Evolutionary conservation across 192 early-diverging fungal genomes (phyloP), one percentile per base, ranked within the genome.

Genomic region (Linnemannia elongata): DNA sequence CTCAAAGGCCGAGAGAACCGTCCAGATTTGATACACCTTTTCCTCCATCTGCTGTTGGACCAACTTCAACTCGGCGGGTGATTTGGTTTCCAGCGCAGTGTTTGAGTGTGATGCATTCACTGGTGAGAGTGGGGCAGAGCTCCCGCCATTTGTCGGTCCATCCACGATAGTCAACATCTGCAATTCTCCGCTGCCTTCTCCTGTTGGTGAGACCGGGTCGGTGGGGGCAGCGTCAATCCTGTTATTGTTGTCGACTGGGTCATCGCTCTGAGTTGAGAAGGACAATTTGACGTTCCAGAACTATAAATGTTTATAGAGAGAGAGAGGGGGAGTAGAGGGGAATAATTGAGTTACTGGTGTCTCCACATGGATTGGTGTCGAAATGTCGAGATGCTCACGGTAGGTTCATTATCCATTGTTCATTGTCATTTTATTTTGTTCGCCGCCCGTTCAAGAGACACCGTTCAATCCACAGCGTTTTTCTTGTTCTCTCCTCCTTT

Each of bases 1-100:
- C 91, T 99, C 98, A 92, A 97, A 99, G 12, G 94, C 95, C 15
- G 97, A 97, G 42, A 99, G 91, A 8, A 99, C 96, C 20, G 93
- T 93, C 92, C 97, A 95, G 60, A 99, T 98, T 68, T 94, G 90
- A 75, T 95, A 96, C 24, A 97, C 97, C 86, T 97, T 96, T 83
- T 98, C 95, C 79, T 98, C 96, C 82, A 93, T 96, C 20, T 89
- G 89, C 74, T 93, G 90, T 80, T 97, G 95, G 24, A 92, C 88
- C 47, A 82, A 57, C 85, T 90, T 90, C 18, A 90, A 83, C 71
- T 93, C 91, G 52, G 88, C 92, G 71, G 88, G 81, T 39, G 76
- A 68, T 36, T 60, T 87, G 60, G 30, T 33, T 27, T 83, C 83
- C 12, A 66, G 60, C 1, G 60, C 60, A 66, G 35, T 45, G 33